phyloP scores from a whole-genome alignment of 2,329 filamentous ascomycete species.

The Trichoderma afroharzianum region DNA sequence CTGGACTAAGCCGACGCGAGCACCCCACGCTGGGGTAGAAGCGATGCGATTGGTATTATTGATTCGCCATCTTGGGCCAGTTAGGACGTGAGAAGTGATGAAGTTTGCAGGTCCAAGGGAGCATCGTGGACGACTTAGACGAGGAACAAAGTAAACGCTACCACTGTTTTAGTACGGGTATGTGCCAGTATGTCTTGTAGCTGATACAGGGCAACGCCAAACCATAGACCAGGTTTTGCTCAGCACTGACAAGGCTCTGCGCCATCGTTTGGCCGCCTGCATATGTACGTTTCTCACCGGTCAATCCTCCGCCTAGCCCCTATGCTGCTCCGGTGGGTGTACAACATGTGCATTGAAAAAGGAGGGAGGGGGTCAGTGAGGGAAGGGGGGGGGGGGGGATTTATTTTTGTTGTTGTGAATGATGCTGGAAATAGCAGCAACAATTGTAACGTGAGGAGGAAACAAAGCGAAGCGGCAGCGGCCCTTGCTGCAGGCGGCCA shows the following conservation, averaged over 20 bases:
- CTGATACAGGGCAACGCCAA: background rate
- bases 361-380: background rate
- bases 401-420: background rate
- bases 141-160: background rate
- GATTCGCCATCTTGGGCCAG: background rate
- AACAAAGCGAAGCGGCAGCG: background rate
- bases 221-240: background rate
- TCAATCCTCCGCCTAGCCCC: background rate
- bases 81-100: background rate
- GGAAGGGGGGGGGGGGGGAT: too few species aligned
- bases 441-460: background rate
- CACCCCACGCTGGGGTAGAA: background rate
- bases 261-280: background rate
- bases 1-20: background rate
- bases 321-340: background rate
- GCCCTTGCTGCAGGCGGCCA: background rate
- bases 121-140: background rate
- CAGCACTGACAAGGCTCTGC: background rate
- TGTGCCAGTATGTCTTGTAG: background rate
- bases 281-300: conserved; percentile 7
- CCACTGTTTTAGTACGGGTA: background rate
- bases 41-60: background rate
- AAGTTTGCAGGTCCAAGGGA: background rate
- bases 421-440: background rate
- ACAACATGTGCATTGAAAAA: background rate